Conservation (phyloP, 1,284 basidiomycete species). For the Ceratobasidium papillatum region DNA sequence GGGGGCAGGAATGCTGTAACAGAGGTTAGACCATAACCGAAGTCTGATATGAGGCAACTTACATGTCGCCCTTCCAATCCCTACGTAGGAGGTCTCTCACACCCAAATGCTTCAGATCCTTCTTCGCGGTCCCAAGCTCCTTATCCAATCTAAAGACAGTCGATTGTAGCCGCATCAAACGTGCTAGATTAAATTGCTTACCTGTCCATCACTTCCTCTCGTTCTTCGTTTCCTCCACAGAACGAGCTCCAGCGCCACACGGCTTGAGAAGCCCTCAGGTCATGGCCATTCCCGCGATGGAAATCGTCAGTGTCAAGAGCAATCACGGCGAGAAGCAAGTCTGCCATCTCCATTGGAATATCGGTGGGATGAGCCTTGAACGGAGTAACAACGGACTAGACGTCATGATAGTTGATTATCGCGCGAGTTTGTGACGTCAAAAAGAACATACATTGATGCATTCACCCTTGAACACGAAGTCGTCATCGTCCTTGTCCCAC, state of each 20-base stretch:
- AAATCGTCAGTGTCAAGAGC: constrained; percentile 35
- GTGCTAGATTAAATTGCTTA: neutral
- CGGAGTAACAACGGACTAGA: constrained; percentile 4
- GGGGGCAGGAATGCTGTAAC: constrained; percentile 21
- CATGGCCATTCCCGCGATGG: constrained; percentile 31
- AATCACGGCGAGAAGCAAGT: constrained; percentile 32
- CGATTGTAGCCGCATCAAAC: neutral
- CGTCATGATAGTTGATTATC: neutral
- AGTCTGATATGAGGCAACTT: neutral
- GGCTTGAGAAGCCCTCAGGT: constrained; percentile 20
- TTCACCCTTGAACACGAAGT: constrained; percentile 10
- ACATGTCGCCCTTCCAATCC: constrained; percentile 38
- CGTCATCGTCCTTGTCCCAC: constrained; percentile 35
- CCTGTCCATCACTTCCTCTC: constrained; percentile 32
- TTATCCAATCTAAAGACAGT: constrained; percentile 18
- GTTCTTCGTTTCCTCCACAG: constrained; percentile 21
- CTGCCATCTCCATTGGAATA: constrained; percentile 24
- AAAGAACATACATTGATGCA: constrained; percentile 22
- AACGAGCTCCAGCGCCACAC: constrained; percentile 38
- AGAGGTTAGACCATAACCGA: neutral
- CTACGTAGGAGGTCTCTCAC: constrained; percentile 27
- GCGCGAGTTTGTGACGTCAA: neutral
- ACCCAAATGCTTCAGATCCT: constrained; percentile 16
- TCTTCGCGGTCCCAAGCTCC: constrained; percentile 35
- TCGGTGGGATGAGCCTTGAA: constrained; percentile 25